Evolutionary conservation across 1,139 yeast species (phyloP).

Genomic region (Ogataea hybrid): DNA sequence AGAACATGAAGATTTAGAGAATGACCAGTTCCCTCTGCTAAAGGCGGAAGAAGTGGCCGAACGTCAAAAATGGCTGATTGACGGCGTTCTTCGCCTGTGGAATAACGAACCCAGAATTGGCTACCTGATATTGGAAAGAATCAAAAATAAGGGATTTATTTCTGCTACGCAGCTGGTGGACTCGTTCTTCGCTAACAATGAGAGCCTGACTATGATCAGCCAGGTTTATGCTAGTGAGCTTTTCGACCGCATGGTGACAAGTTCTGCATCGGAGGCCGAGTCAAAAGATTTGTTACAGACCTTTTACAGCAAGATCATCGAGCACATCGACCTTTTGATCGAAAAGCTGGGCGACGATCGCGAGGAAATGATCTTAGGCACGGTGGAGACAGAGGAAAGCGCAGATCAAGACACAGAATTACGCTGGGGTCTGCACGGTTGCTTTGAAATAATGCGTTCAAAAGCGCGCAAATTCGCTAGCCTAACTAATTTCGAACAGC

Average conservation of each 20-base stretch:
- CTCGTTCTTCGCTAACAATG: slow-evolving; percentile 40
- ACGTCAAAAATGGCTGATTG: slow-evolving; percentile 49
- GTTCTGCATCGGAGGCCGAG: slow-evolving; percentile 15
- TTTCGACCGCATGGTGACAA: slow-evolving; percentile 26
- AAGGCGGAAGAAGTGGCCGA: slow-evolving; percentile 23
- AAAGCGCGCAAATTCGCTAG: slow-evolving; percentile 11
- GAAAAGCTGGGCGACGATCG: slow-evolving; percentile 14
- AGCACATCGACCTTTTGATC: slow-evolving; percentile 10
- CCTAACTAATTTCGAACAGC: background rate
- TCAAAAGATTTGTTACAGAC: slow-evolving; percentile 1
- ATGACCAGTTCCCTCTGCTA: slow-evolving; percentile 18
- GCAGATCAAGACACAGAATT: slow-evolving; percentile 17
- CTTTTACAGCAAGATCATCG: slow-evolving; percentile 5
- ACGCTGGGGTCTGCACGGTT: slow-evolving; percentile 16
- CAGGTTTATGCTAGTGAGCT: slow-evolving; percentile 31
- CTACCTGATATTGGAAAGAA: slow-evolving; percentile 63
- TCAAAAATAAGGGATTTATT: slow-evolving; percentile 51
- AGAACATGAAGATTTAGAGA: slow-evolving; percentile 38
- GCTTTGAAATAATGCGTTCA: slow-evolving; percentile 10
- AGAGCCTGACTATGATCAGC: slow-evolving; percentile 18
- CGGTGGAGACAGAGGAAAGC: slow-evolving; percentile 8
- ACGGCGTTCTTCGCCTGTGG: slow-evolving; percentile 76
- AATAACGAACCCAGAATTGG: slow-evolving; percentile 79
- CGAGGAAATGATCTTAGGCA: slow-evolving; percentile 4
- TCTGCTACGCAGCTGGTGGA: slow-evolving; percentile 42